Evolutionary conservation across 257 asterid species (phyloP).

Genomic region (Solanum commersonii): DNA sequence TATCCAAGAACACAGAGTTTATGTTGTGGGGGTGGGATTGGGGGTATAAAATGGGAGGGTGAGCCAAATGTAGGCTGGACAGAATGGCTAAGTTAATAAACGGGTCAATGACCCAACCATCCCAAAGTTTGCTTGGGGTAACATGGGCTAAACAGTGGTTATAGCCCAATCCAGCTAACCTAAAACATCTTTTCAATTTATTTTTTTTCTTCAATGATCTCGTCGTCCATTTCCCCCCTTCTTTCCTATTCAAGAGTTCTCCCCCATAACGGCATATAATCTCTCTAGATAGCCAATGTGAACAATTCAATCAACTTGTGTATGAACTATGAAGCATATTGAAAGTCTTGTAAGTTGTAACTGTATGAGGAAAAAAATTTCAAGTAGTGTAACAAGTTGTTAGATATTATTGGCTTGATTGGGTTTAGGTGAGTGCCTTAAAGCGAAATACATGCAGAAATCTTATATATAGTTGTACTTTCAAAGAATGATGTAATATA

Average conservation of each 20-base stretch:
- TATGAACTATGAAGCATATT: neutral
- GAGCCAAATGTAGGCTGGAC: neutral
- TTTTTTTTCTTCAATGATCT: neutral
- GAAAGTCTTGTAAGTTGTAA: neutral
- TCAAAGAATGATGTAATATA: neutral
- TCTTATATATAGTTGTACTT: neutral
- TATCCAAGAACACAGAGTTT: neutral
- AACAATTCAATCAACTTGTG: neutral
- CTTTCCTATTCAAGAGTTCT: neutral
- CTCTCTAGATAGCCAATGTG: neutral
- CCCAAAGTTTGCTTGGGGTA: neutral
- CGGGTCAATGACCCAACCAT: neutral
- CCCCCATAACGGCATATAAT: neutral
- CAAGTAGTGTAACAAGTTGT: neutral
- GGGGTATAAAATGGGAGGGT: neutral
- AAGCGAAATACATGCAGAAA: neutral
- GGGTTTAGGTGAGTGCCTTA: neutral
- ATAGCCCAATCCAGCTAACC: neutral
- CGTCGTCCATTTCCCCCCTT: neutral
- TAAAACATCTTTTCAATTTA: neutral
- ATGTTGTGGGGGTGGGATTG: neutral
- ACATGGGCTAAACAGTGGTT: neutral
- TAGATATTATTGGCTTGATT: neutral
- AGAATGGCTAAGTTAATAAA: neutral
- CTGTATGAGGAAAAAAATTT: neutral